Conservation (phyloP, 139 green algal species). For the Coelastrella sp. region DNA sequence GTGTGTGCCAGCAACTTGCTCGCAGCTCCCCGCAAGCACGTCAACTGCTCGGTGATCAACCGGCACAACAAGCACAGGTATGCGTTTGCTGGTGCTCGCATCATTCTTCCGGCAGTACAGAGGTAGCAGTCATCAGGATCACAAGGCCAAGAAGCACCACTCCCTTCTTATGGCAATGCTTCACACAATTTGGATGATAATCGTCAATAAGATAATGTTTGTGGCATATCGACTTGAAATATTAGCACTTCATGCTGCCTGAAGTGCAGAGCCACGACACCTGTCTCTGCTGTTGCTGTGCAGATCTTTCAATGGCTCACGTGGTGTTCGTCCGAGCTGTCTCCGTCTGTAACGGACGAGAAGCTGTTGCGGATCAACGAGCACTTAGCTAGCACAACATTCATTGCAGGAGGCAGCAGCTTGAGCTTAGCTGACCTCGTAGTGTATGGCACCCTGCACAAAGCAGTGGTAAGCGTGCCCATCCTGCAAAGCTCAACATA, state of each 20-base stretch:
- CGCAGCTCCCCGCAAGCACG: slow-evolving; percentile 1
- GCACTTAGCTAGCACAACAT: slow-evolving; percentile 52
- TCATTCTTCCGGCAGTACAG: neutral
- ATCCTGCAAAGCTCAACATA: too few relatives aligned
- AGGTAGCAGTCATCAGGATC: neutral
- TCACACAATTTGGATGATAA: too few relatives aligned
- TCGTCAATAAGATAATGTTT: too few relatives aligned
- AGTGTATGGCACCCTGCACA: slow-evolving; percentile 58
- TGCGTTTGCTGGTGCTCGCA: neutral
- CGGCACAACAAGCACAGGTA: slow-evolving; percentile 38
- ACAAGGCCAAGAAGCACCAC: too few relatives aligned
- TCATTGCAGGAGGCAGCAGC: slow-evolving; percentile 41
- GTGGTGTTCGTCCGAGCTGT: slow-evolving; percentile 52
- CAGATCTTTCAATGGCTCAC: slow-evolving; percentile 64
- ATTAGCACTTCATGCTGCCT: too few relatives aligned
- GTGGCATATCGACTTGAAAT: too few relatives aligned
- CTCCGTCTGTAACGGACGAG: slow-evolving; percentile 51
- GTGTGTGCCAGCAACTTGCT: slow-evolving; percentile 12
- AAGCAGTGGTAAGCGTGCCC: slow-evolving; percentile 53
- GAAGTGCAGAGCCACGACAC: too few relatives aligned
- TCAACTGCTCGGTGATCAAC: slow-evolving; percentile 17
- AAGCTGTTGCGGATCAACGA: slow-evolving; percentile 61
- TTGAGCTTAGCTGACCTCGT: slow-evolving; percentile 66
- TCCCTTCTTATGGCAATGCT: too few relatives aligned
- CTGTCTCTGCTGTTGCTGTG: neutral